Conservation (phyloP, 805 yeast species). For the Candida quercuum region DNA sequence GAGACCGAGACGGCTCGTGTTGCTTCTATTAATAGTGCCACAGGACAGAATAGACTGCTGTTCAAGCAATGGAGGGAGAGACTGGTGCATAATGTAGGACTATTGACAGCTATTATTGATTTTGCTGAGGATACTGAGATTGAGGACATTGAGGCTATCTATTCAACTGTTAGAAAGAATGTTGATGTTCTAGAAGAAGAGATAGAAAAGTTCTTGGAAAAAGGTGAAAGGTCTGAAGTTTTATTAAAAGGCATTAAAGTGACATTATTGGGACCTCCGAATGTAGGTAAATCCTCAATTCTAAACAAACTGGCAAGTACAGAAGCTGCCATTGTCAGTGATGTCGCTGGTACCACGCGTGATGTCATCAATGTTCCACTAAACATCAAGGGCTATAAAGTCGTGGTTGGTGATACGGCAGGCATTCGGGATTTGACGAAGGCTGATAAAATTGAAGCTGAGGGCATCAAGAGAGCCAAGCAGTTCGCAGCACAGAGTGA, state of each 20-base stretch:
- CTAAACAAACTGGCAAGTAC: slow-evolving; percentile 70
- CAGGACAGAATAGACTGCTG: slow-evolving; percentile 54
- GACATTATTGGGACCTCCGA: slow-evolving; percentile 84
- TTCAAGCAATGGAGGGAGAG: slow-evolving; percentile 64
- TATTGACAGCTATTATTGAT: slow-evolving; percentile 84
- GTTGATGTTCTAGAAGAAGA: slow-evolving; percentile 39
- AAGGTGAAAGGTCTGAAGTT: slow-evolving; percentile 54
- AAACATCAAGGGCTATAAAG: slow-evolving; percentile 80
- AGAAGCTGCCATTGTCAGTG: slow-evolving; percentile 88
- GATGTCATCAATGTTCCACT: slow-evolving; percentile 79
- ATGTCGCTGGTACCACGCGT: slow-evolving; percentile 90
- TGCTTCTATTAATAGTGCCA: slow-evolving; percentile 67
- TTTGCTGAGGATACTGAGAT: slow-evolving; percentile 92
- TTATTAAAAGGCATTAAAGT: slow-evolving; percentile 68
- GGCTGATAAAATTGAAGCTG: slow-evolving; percentile 58
- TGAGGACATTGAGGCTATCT: slow-evolving; percentile 52
- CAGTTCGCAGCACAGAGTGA: slow-evolving; percentile 56
- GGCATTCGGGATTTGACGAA: slow-evolving; percentile 58
- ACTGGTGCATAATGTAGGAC: slow-evolving; percentile 62
- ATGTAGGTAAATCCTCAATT: slow-evolving; percentile 92
- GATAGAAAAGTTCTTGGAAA: slow-evolving; percentile 35
- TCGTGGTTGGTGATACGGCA: slow-evolving; percentile 87
- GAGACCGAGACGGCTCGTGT: slow-evolving; percentile 87
- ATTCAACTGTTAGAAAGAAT: slow-evolving; percentile 42
- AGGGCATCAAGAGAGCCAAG: slow-evolving; percentile 80